Evolutionary conservation across 495 filamentous ascomycete genomes (phyloP).

Genomic region (Clohesyomyces aquaticus): DNA sequence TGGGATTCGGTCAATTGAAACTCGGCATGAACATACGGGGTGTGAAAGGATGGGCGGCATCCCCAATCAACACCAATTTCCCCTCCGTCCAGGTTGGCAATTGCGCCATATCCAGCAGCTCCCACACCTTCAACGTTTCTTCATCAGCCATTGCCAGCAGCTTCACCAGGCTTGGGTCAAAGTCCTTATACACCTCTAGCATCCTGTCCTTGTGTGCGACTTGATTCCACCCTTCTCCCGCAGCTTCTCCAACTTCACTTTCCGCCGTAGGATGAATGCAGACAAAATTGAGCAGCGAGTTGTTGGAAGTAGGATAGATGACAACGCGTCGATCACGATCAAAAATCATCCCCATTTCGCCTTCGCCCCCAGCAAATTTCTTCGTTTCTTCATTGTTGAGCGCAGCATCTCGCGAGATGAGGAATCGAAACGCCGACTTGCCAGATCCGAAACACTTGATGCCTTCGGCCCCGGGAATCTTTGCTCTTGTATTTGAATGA

Average conservation of each 20-base stretch:
- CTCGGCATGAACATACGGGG: slow-evolving; percentile 52
- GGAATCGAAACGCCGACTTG: slow-evolving; percentile 65
- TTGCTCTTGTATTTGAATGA: slow-evolving; percentile 31
- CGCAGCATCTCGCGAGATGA: slow-evolving; percentile 53
- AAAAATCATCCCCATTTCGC: slow-evolving; percentile 57
- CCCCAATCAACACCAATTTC: slow-evolving; percentile 59
- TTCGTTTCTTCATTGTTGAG: slow-evolving; percentile 54
- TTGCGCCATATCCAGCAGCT: slow-evolving; percentile 60
- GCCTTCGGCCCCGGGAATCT: slow-evolving; percentile 44
- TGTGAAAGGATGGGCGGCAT: slow-evolving; percentile 66
- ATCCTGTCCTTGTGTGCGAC: slow-evolving; percentile 53
- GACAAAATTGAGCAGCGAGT: slow-evolving; percentile 62
- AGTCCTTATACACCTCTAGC: slow-evolving; percentile 56
- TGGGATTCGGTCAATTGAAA: too few relatives aligned
- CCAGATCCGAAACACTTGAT: slow-evolving; percentile 54
- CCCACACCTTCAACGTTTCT: slow-evolving; percentile 59
- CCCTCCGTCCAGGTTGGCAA: slow-evolving; percentile 58
- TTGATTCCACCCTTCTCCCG: slow-evolving; percentile 53
- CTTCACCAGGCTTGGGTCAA: slow-evolving; percentile 52
- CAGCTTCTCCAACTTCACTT: slow-evolving; percentile 37
- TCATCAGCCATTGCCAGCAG: slow-evolving; percentile 56
- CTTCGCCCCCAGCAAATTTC: slow-evolving; percentile 47
- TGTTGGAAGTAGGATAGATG: slow-evolving; percentile 62
- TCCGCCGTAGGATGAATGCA: slow-evolving; percentile 57
- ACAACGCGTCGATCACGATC: slow-evolving; percentile 57